Evolutionary conservation across 1,284 basidiomycete species (phyloP).

Genomic region (Sporisorium iseilematis-ciliati): DNA sequence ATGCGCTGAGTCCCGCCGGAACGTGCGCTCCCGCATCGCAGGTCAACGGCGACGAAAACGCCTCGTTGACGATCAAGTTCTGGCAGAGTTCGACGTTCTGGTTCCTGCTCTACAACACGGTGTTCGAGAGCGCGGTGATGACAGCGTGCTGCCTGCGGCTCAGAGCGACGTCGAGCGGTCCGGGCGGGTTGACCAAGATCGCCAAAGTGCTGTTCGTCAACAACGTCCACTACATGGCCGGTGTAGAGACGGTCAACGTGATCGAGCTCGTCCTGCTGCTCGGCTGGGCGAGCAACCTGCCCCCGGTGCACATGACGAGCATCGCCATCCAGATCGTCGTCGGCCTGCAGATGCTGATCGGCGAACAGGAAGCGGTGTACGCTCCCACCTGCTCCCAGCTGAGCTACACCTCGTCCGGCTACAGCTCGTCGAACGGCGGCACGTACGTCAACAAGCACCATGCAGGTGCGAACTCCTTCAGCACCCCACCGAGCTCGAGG

Average conservation of each 20-base stretch:
- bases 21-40: slow-evolving; percentile 23
- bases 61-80: slow-evolving; percentile 12
- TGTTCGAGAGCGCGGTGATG: slow-evolving; percentile 36
- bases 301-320: slow-evolving; percentile 27
- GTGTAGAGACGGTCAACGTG: slow-evolving; percentile 37
- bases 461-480: slow-evolving; percentile 5
- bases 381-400: slow-evolving; percentile 28
- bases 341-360: slow-evolving; percentile 45
- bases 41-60: slow-evolving; percentile 8
- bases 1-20: slow-evolving; percentile 28
- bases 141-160: slow-evolving; percentile 23
- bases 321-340: slow-evolving; percentile 45
- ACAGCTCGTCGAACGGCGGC: slow-evolving; percentile 7
- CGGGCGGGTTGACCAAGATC: slow-evolving; percentile 36
- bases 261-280: slow-evolving; percentile 36
- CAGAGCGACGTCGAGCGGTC: slow-evolving; percentile 35
- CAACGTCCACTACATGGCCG: slow-evolving; percentile 53
- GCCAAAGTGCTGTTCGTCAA: slow-evolving; percentile 44
- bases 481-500: not conserved
- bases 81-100: slow-evolving; percentile 45
- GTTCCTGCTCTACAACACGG: slow-evolving; percentile 47
- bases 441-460: slow-evolving; percentile 20
- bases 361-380: slow-evolving; percentile 51
- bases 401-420: slow-evolving; percentile 1
- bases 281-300: slow-evolving; percentile 30